Evolutionary conservation across 2,329 filamentous ascomycete species (phyloP).

Genomic region (Fusarium sp.): DNA sequence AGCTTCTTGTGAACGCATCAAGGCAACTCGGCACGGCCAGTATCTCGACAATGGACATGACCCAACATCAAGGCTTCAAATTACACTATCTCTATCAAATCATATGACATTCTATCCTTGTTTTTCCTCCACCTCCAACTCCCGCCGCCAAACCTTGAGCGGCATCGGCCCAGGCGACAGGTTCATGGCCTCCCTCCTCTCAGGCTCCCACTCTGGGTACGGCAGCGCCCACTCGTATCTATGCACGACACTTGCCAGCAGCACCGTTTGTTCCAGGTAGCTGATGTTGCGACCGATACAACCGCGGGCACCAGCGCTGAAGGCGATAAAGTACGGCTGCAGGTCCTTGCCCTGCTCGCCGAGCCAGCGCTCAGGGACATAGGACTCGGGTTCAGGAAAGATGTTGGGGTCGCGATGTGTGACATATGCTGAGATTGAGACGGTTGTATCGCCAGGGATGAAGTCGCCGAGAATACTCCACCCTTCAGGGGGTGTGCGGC

Average conservation of each 20-base stretch:
- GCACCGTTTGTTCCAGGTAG: constrained; percentile 59
- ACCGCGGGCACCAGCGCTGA: constrained; percentile 55
- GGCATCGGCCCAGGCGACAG: constrained; percentile 37
- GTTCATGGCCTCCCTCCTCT: constrained; percentile 40
- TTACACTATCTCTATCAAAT: neutral
- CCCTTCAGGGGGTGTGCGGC: constrained; percentile 45
- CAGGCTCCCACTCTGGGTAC: constrained; percentile 29
- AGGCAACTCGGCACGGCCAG: neutral
- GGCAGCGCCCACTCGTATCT: constrained; percentile 54
- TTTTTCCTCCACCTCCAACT: constrained; percentile 27
- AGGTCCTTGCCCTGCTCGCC: constrained; percentile 49
- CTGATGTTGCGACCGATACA: constrained; percentile 57
- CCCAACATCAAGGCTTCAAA: neutral
- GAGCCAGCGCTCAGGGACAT: constrained; percentile 56
- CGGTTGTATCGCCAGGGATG: constrained; percentile 52
- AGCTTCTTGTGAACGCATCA: neutral
- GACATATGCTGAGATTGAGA: constrained; percentile 54
- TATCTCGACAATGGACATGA: neutral
- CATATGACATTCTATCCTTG: neutral
- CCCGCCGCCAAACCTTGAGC: constrained; percentile 39
- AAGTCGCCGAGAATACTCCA: constrained; percentile 48
- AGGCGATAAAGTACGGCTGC: constrained; percentile 55
- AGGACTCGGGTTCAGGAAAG: constrained; percentile 55
- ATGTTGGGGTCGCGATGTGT: constrained; percentile 54
- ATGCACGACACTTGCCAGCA: constrained; percentile 56